Conservation (phyloP, 139 green algal species). For the Desmodesmus armatus region DNA sequence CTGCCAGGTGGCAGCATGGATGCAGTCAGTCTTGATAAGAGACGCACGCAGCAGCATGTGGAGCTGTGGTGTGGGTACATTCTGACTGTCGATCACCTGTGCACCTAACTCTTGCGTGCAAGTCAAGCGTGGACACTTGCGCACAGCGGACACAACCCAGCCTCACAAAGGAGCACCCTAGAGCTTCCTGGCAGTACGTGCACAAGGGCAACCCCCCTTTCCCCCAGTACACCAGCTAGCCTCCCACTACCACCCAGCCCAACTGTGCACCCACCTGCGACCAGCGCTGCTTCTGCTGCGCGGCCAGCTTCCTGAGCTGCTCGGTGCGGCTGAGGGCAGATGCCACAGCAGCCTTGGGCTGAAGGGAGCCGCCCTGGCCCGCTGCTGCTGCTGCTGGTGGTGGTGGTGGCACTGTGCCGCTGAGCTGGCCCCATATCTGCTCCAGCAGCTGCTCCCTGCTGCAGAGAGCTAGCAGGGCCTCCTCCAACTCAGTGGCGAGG, state of each 20-base stretch:
- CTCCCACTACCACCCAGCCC: too few species aligned
- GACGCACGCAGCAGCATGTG: background rate
- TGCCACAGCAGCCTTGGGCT: background rate
- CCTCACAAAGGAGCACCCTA: too few species aligned
- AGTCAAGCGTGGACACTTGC: too few species aligned
- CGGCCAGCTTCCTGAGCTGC: background rate
- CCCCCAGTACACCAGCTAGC: too few species aligned
- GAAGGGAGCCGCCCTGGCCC: background rate
- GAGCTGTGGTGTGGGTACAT: background rate
- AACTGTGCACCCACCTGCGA: too few species aligned
- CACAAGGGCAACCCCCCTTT: too few species aligned
- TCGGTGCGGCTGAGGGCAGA: background rate
- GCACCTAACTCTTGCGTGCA: too few species aligned
- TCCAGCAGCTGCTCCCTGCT: conserved; percentile 14
- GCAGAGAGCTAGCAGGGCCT: conserved; percentile 7
- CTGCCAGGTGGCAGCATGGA: too few species aligned
- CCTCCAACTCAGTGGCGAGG: conserved; percentile 9
- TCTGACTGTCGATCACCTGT: too few species aligned
- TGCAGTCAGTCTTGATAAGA: background rate
- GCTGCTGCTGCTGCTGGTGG: background rate
- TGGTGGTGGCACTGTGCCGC: background rate
- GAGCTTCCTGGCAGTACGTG: too few species aligned
- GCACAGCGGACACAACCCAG: too few species aligned
- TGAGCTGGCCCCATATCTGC: conserved; percentile 30
- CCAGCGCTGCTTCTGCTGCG: background rate